phyloP scores from a whole-genome alignment of 2,329 filamentous ascomycete species.

The Bipolaris gigantea region DNA sequence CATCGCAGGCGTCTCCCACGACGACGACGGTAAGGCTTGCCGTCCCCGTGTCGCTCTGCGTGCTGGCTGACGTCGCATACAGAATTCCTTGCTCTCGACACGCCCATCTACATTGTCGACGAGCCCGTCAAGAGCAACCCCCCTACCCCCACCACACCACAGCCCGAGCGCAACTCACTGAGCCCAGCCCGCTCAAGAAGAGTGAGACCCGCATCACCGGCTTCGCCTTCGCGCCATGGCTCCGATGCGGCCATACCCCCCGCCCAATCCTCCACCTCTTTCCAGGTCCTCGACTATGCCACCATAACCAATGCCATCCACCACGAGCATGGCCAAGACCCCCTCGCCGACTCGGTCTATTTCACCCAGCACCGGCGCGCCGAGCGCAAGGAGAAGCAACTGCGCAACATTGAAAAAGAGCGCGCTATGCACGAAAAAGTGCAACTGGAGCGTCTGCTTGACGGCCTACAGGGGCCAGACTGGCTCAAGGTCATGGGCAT shows the following conservation, averaged over 20 bases:
- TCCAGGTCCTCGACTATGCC: constrained; percentile 49
- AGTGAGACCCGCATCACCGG: constrained; percentile 19
- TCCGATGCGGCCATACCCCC: constrained; percentile 18
- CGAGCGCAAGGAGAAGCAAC: constrained; percentile 67
- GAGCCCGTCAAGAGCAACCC: constrained; percentile 47
- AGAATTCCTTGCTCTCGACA: constrained; percentile 75
- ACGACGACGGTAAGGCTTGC: constrained; percentile 67
- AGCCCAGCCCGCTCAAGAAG: constrained; percentile 35
- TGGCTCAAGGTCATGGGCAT: constrained; percentile 94
- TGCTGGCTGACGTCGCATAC: constrained; percentile 22
- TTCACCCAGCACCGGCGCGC: constrained; percentile 62
- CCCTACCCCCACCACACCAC: constrained; percentile 20
- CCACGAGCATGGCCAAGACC: constrained; percentile 50
- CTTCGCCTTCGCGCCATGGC: constrained; percentile 19
- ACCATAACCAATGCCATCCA: constrained; percentile 41
- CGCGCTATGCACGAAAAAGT: constrained; percentile 67
- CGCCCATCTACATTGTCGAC: constrained; percentile 72
- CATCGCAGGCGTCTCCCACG: constrained; percentile 80
- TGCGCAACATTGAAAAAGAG: constrained; percentile 69
- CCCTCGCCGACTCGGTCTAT: constrained; percentile 59
- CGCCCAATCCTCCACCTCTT: constrained; percentile 35
- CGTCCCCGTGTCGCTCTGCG: constrained; percentile 10
- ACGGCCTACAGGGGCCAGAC: constrained; percentile 85
- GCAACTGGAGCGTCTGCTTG: constrained; percentile 68
- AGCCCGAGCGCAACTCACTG: constrained; percentile 23